Conservation (phyloP, 2,329 filamentous ascomycete species). For the Aspergillus ruber region DNA sequence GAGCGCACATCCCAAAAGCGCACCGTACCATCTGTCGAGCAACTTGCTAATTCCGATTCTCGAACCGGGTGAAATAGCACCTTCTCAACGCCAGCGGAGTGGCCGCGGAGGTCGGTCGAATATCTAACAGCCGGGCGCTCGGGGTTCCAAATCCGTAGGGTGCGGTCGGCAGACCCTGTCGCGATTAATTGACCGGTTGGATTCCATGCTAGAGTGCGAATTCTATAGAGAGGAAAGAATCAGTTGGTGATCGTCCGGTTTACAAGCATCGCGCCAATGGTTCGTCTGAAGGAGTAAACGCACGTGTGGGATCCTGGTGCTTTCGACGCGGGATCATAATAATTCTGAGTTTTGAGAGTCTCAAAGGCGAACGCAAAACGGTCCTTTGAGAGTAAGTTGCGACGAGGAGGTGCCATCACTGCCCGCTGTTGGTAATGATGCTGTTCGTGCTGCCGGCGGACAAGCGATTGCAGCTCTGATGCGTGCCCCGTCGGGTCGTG, state of each 20-base stretch:
- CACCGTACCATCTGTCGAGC: constrained; percentile 44
- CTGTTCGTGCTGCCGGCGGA: constrained; percentile 7
- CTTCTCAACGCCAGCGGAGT: constrained; percentile 43
- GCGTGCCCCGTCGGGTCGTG: constrained; percentile 8
- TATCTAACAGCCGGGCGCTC: constrained; percentile 42
- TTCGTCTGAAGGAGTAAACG: constrained; percentile 21
- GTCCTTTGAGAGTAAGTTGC: constrained; percentile 52
- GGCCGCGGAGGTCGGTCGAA: constrained; percentile 44
- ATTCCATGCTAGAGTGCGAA: constrained; percentile 83
- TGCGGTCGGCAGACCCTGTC: constrained; percentile 80
- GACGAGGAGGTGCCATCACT: constrained; percentile 36
- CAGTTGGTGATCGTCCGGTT: constrained; percentile 1
- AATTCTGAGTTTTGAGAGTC: constrained; percentile 63
- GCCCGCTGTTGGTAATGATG: constrained; percentile 3
- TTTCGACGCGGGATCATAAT: constrained; percentile 56
- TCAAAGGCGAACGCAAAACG: constrained; percentile 62
- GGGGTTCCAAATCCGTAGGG: constrained; percentile 84
- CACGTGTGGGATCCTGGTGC: constrained; percentile 54
- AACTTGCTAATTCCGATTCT: constrained; percentile 45
- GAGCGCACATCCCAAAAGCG: constrained; percentile 47
- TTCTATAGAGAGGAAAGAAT: constrained; percentile 37
- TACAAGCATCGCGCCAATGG: neutral
- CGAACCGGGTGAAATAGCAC: constrained; percentile 45
- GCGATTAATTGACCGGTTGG: constrained; percentile 76
- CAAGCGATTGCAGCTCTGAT: constrained; percentile 10